Percentiles rank a stretch among this genome's conserved stretches.
phyloP scores from a whole-genome alignment of 352 stramenopile species.

The Phytophthora pluvialis region DNA sequence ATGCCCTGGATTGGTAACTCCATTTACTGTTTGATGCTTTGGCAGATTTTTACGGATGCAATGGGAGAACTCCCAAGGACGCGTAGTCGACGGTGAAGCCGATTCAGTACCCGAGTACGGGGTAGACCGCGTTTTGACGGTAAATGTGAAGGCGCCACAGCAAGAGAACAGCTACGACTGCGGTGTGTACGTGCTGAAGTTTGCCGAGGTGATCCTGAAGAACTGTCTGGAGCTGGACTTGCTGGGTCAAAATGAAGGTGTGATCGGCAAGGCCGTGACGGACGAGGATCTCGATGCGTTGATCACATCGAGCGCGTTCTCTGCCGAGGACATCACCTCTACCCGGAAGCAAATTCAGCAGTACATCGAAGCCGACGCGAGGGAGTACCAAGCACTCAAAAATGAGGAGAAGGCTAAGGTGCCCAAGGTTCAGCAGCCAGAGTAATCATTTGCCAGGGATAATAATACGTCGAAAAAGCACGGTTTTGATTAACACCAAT shows the following conservation, averaged over 20 bases:
- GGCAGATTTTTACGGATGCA: constrained; percentile 57
- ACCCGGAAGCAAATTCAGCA: constrained; percentile 43
- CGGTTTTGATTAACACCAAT: too few relatives aligned
- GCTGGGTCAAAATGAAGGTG: constrained; percentile 32
- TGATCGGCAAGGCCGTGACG: constrained; percentile 47
- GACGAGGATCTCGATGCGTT: constrained; percentile 48
- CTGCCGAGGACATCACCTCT: constrained; percentile 44
- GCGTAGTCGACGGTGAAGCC: constrained; percentile 6
- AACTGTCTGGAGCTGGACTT: constrained; percentile 40
- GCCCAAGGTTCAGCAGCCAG: constrained; percentile 10
- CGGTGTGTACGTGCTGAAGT: constrained; percentile 72
- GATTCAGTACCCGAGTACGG: constrained; percentile 37
- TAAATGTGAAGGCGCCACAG: constrained; percentile 50
- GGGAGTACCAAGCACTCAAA: constrained; percentile 32
- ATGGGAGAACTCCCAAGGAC: constrained; percentile 46
- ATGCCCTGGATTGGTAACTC: too few relatives aligned
- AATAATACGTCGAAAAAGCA: constrained; percentile 12
- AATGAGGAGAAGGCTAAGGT: constrained; percentile 23
- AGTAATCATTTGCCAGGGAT: constrained; percentile 8
- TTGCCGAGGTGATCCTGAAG: constrained; percentile 60
- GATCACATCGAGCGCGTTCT: constrained; percentile 49
- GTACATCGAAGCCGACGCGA: constrained; percentile 42
- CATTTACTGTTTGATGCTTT: too few relatives aligned
- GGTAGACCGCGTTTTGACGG: constrained; percentile 38
- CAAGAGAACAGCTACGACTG: constrained; percentile 77